Conservation (phyloP, 106 monocot genomes). For the Acorus calamus region DNA sequence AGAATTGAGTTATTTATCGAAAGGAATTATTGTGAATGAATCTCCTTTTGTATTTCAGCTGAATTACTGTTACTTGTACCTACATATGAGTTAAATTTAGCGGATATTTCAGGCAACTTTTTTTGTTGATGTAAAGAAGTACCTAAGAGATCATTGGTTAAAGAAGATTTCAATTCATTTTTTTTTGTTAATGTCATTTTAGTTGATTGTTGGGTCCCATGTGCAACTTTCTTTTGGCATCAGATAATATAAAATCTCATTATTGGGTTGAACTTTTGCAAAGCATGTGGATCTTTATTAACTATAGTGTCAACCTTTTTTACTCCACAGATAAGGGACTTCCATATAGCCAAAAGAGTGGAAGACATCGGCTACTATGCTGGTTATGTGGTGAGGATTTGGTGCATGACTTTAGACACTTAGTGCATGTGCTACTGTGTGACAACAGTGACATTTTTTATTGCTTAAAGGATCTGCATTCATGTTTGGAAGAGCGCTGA, state of each 20-base stretch:
- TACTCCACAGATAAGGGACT: constrained; percentile 47
- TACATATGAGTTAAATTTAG: too few species aligned
- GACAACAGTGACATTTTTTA: background rate
- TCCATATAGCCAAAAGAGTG: constrained; percentile 50
- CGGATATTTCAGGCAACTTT: too few species aligned
- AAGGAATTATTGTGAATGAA: too few species aligned
- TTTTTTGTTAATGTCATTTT: too few species aligned
- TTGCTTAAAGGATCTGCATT: constrained; percentile 57
- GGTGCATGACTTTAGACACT: background rate
- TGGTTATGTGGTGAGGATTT: constrained; percentile 54
- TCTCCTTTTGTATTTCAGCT: too few species aligned
- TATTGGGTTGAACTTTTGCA: background rate
- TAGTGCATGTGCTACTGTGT: background rate
- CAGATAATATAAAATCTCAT: background rate
- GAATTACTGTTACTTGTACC: too few species aligned
- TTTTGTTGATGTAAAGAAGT: too few species aligned
- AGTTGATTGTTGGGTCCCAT: too few species aligned
- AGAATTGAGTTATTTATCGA: too few species aligned
- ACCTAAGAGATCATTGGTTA: too few species aligned
- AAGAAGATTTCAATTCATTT: too few species aligned
- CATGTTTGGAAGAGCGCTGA: constrained; percentile 85
- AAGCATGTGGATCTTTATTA: background rate
- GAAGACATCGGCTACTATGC: constrained; percentile 78
- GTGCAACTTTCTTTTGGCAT: too few species aligned
- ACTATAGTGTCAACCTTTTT: background rate